Conservation (phyloP, 768 basidiomycete species). For the Daedaleopsis nitida region DNA sequence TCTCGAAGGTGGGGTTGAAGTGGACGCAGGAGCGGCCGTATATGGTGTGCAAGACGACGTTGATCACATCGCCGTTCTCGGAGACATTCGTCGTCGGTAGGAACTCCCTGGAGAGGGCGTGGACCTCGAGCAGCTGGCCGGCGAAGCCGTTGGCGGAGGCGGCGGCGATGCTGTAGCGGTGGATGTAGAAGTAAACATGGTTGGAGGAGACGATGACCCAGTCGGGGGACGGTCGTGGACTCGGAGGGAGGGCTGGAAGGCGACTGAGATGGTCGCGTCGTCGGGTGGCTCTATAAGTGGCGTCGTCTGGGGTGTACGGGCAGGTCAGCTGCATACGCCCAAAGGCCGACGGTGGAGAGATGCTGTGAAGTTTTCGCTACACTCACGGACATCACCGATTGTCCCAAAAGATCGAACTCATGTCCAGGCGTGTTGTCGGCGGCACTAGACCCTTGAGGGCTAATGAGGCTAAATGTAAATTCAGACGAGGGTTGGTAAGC, state of each 20-base stretch:
- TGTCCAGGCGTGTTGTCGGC: neutral
- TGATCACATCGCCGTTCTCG: constrained; percentile 33
- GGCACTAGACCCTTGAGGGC: neutral
- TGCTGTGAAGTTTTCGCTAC: neutral
- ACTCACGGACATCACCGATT: neutral
- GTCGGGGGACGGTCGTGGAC: constrained; percentile 25
- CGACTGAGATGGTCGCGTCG: constrained; percentile 21
- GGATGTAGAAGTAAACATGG: constrained; percentile 35
- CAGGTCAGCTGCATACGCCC: neutral
- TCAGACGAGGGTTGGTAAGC: neutral
- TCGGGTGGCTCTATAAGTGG: constrained; percentile 6
- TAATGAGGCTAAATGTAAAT: neutral
- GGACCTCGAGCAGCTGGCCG: constrained; percentile 17
- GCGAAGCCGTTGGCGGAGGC: constrained; percentile 31
- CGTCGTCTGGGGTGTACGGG: neutral
- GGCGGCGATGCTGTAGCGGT: constrained; percentile 23
- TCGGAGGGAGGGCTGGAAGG: constrained; percentile 23
- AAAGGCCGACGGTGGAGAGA: neutral
- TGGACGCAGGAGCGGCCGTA: constrained; percentile 32
- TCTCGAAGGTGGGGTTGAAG: constrained; percentile 31
- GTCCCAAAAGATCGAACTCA: neutral
- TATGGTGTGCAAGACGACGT: constrained; percentile 37
- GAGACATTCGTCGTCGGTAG: constrained; percentile 28
- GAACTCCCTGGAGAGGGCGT: constrained; percentile 2
- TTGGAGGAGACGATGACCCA: constrained; percentile 32